Evolutionary conservation across 2,329 filamentous ascomycete genomes (phyloP).

Genomic region (Malbranchea zuffiana): DNA sequence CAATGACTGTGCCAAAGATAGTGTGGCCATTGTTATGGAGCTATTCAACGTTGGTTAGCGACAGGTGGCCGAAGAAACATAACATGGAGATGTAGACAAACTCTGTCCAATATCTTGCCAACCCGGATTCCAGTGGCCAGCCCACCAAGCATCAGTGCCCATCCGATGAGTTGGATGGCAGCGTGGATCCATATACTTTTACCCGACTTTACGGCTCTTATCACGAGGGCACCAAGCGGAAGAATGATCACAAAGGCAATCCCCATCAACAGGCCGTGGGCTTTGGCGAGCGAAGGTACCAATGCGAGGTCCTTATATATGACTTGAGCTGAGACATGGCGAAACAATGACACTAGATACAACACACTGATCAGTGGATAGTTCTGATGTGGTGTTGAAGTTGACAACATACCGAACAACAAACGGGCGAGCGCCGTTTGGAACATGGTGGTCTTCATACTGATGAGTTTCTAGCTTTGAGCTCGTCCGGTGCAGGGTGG

Average conservation of each 20-base stretch:
- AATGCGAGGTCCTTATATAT: slow-evolving; percentile 15
- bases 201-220: slow-evolving; percentile 17
- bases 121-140: slow-evolving; percentile 23
- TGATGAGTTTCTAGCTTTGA: no score
- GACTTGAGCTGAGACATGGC: slow-evolving; percentile 3
- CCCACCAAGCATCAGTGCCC: slow-evolving; percentile 21
- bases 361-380: no score
- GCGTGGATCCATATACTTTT: slow-evolving; percentile 19
- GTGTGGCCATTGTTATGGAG: slow-evolving; percentile 21
- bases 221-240: slow-evolving; percentile 18
- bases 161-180: slow-evolving; percentile 20
- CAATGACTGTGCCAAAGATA: slow-evolving; percentile 21
- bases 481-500: no score
- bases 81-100: slow-evolving; percentile 6
- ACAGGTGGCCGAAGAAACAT: slow-evolving; percentile 6
- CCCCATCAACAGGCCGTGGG: slow-evolving; percentile 21
- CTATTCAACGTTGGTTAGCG: slow-evolving; percentile 3
- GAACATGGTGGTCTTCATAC: no score
- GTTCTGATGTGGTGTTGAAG: no score
- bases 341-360: not conserved
- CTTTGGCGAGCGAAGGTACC: slow-evolving; percentile 14
- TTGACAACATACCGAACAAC: no score
- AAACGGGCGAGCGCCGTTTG: no score
- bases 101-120: slow-evolving; percentile 17
- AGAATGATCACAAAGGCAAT: slow-evolving; percentile 22